Conservation (phyloP, 106 monocot species). For the Acorus calamus region DNA sequence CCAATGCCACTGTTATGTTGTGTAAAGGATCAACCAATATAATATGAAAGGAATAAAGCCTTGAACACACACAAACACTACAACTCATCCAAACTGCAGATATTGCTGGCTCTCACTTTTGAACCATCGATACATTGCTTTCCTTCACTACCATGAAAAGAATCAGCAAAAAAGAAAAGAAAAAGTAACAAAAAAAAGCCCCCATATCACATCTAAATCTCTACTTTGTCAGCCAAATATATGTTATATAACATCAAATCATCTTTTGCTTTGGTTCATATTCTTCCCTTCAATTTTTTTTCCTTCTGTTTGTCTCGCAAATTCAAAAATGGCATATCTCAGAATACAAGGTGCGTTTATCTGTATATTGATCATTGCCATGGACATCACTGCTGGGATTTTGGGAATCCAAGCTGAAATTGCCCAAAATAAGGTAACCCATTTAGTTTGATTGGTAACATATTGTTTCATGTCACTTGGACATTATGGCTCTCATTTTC, state of each 20-base stretch:
- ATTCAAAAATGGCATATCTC: constrained; percentile 17
- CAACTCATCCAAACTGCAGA: no score
- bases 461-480: no score
- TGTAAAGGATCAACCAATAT: no score
- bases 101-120: no score
- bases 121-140: constrained; percentile 7
- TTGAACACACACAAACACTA: no score
- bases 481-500: no score
- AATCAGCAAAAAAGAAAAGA: constrained; percentile 11
- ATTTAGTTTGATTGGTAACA: no score
- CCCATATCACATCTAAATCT: background rate
- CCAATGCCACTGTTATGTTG: no score
- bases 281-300: background rate
- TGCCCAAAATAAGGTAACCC: constrained; percentile 51
- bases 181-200: constrained; percentile 3
- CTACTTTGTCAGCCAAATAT: background rate
- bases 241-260: background rate
- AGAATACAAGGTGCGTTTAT: constrained; percentile 23
- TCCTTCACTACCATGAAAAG: constrained; percentile 21
- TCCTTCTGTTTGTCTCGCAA: background rate
- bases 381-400: constrained; percentile 54
- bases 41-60: no score
- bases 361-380: constrained; percentile 47
- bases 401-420: constrained; percentile 70
- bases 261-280: constrained; percentile 9